Percentiles rank a stretch among this genome's conserved stretches.
These are phyloP conservation scores for Microcyclospora tardicrescens DNA, from an alignment of 2,329 filamentous ascomycete species.

Conservation along the genomic window DNA sequence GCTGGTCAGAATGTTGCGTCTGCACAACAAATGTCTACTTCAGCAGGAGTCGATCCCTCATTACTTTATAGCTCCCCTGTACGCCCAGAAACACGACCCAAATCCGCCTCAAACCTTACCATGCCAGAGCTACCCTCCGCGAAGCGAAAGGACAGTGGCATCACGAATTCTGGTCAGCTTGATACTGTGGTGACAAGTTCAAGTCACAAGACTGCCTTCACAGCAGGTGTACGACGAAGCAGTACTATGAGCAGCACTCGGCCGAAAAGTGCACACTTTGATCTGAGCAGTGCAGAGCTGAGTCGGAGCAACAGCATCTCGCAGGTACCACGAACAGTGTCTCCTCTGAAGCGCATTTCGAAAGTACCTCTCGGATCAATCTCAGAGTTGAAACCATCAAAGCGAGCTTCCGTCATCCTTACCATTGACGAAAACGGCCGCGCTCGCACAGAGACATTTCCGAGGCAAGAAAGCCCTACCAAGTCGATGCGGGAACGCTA, in stretches of 20 bases:
- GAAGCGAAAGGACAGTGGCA: slow-evolving; percentile 15
- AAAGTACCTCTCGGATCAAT: slow-evolving; percentile 31
- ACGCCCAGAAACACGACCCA: slow-evolving; percentile 7
- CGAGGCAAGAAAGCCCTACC: slow-evolving; percentile 22
- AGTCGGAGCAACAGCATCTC: slow-evolving; percentile 16
- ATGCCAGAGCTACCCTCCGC: background rate
- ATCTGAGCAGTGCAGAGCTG: slow-evolving; percentile 18
- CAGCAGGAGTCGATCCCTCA: slow-evolving; percentile 35
- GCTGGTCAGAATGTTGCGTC: too few relatives aligned
- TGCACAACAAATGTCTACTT: slow-evolving; percentile 8
- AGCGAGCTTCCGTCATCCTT: slow-evolving; percentile 31
- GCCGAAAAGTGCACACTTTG: slow-evolving; percentile 11
- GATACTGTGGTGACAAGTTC: too few relatives aligned
- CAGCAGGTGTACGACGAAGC: slow-evolving; percentile 27
- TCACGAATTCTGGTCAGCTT: too few relatives aligned
- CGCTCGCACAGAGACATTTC: slow-evolving; percentile 34
- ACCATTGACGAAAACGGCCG: slow-evolving; percentile 35
- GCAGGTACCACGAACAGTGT: slow-evolving; percentile 31
- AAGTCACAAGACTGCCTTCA: too few relatives aligned
- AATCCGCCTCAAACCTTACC: too few relatives aligned
- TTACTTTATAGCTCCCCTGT: slow-evolving; percentile 27
- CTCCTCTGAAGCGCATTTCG: slow-evolving; percentile 34
- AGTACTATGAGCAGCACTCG: slow-evolving; percentile 30
- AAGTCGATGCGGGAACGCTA: slow-evolving; percentile 28
- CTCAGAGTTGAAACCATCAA: slow-evolving; percentile 28